phyloP scores from a whole-genome alignment of 148 eudicot genomes.

The Cornus florida region DNA sequence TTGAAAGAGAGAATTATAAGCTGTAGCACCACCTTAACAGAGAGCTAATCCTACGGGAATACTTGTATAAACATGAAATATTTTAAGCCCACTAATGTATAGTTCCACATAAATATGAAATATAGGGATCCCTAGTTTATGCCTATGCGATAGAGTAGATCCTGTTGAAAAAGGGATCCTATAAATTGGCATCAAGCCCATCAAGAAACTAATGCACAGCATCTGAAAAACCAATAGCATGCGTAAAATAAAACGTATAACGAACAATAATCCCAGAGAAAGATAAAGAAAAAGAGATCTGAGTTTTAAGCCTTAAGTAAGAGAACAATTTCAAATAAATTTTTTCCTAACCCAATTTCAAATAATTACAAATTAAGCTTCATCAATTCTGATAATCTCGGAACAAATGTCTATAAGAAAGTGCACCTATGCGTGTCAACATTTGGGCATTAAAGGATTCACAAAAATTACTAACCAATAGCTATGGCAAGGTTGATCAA shows the following conservation, averaged over 20 bases:
- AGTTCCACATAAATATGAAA: not conserved
- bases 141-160: too few species aligned
- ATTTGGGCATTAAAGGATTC: conserved; percentile 4
- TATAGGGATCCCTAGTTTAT: not conserved
- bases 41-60: too few species aligned
- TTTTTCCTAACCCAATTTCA: not conserved
- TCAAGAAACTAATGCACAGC: not conserved
- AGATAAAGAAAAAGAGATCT: not conserved
- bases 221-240: not conserved
- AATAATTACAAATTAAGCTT: conserved; percentile 2
- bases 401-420: not conserved
- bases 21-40: not conserved
- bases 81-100: not conserved
- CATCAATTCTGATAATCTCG: not conserved
- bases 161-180: too few species aligned
- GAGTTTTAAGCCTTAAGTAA: not conserved
- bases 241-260: not conserved
- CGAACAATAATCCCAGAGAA: not conserved
- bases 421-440: not conserved
- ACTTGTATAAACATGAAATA: too few species aligned
- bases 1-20: not conserved
- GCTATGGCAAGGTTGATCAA: conserved; percentile 92
- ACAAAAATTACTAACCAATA: conserved; percentile 60
- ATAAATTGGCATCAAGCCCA: not conserved
- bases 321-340: not conserved